phyloP scores from a whole-genome alignment of 257 asterid species.

The Knoxia roxburghii region DNA sequence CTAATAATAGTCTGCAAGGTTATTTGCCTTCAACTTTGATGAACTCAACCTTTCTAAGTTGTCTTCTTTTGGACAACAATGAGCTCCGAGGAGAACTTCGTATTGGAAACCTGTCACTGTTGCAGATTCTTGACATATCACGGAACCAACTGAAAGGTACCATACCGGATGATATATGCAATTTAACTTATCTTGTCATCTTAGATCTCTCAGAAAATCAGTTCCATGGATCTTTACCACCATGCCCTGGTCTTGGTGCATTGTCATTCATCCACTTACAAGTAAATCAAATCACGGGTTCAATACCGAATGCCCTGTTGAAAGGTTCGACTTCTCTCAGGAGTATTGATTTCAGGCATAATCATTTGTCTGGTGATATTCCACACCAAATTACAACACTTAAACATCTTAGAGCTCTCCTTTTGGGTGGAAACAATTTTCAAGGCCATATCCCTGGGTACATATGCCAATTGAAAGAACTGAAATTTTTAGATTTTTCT shows the following conservation, averaged over 20 bases:
- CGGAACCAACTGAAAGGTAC: background rate
- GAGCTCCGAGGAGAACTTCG: constrained; percentile 1
- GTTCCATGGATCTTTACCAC: constrained; percentile 11
- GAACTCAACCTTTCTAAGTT: background rate
- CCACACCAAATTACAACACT: background rate
- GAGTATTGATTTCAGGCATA: constrained; percentile 10
- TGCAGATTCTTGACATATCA: constrained; percentile 2
- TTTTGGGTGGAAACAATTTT: constrained; percentile 9
- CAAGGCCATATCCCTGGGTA: constrained; percentile 1
- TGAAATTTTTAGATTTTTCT: constrained; percentile 16
- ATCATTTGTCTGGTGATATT: constrained; percentile 10
- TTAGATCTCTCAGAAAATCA: constrained; percentile 10
- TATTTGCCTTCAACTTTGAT: background rate
- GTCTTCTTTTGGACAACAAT: constrained; percentile 5
- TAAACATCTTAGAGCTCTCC: constrained; percentile 13
- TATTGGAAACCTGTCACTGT: constrained; percentile 1
- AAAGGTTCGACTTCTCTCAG: background rate
- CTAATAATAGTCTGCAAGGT: background rate
- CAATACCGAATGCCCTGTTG: constrained; percentile 11
- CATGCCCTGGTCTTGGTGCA: background rate
- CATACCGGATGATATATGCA: constrained; percentile 3
- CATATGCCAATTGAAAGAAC: constrained; percentile 5
- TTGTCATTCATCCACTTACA: constrained; percentile 2
- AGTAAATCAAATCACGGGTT: constrained; percentile 8
- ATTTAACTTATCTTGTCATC: background rate